phyloP scores from a whole-genome alignment of 2,329 filamentous ascomycete species.

The Tricladium varicosporioides region DNA sequence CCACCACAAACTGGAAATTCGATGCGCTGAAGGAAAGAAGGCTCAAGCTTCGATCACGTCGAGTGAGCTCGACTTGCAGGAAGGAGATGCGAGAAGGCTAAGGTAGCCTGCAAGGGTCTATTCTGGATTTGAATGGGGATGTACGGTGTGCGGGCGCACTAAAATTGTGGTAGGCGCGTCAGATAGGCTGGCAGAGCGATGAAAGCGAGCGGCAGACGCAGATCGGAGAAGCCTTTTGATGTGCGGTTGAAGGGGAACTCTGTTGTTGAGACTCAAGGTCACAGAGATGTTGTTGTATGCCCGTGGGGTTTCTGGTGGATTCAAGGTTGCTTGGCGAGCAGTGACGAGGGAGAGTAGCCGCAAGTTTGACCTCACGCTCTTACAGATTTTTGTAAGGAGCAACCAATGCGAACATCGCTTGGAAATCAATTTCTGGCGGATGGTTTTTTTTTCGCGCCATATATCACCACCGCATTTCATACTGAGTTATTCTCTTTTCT shows the following conservation, averaged over 20 bases:
- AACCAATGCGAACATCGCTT: too few relatives aligned
- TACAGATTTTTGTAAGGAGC: neutral
- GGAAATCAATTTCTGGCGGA: too few relatives aligned
- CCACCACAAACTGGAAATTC: slow-evolving; percentile 21
- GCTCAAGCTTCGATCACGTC: slow-evolving; percentile 24
- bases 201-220: slow-evolving; percentile 1
- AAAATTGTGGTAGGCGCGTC: neutral
- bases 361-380: neutral
- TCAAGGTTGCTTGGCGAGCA: neutral
- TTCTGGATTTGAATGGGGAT: slow-evolving; percentile 19
- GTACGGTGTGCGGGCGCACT: slow-evolving; percentile 20
- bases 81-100: slow-evolving; percentile 24
- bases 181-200: slow-evolving; percentile 9
- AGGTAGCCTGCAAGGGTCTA: slow-evolving; percentile 25
- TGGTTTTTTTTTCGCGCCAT: too few relatives aligned
- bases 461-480: too few relatives aligned
- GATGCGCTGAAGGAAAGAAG: slow-evolving; percentile 11
- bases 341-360: neutral
- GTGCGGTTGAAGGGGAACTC: slow-evolving; percentile 9
- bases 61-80: slow-evolving; percentile 6
- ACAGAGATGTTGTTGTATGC: neutral
- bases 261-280: slow-evolving; percentile 8
- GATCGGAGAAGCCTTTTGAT: slow-evolving; percentile 4
- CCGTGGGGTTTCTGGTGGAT: too few relatives aligned
- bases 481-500: too few relatives aligned